Percentiles rank a stretch among this genome's conserved stretches.
phyloP scores from a whole-genome alignment of 208 protist genomes.

The Leishmania aethiopica region DNA sequence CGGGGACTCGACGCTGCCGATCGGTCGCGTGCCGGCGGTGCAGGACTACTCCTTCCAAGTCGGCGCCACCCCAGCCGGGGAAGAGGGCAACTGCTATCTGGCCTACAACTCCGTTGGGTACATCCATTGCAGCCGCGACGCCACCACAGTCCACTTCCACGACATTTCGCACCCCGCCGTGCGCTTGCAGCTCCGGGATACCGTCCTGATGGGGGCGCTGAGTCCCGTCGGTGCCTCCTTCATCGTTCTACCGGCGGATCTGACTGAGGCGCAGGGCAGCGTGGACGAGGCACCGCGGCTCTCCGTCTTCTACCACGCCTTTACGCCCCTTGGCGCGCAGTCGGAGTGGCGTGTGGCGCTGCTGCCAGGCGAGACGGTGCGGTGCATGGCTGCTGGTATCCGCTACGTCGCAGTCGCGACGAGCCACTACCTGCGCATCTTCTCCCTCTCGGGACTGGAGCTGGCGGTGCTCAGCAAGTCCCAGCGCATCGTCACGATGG shows the following conservation, averaged over 20 bases:
- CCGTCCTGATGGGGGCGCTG: slow-evolving; percentile 74
- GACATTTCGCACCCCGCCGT: slow-evolving; percentile 76
- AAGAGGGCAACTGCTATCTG: slow-evolving; percentile 79
- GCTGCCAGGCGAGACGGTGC: slow-evolving; percentile 71
- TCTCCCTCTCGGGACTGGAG: slow-evolving; percentile 84
- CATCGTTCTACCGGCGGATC: slow-evolving; percentile 42
- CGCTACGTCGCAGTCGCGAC: slow-evolving; percentile 79
- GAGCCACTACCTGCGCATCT: slow-evolving; percentile 79
- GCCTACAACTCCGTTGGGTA: slow-evolving; percentile 88
- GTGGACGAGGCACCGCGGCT: slow-evolving; percentile 56
- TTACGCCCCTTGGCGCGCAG: slow-evolving; percentile 76
- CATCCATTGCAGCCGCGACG: slow-evolving; percentile 63
- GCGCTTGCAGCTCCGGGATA: slow-evolving; percentile 57
- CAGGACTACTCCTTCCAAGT: slow-evolving; percentile 84
- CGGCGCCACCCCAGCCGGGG: slow-evolving; percentile 68
- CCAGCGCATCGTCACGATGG: slow-evolving; percentile 83
- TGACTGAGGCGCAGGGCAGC: slow-evolving; percentile 34
- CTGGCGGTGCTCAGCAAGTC: slow-evolving; percentile 79
- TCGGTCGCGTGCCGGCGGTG: background rate
- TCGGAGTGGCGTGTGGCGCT: slow-evolving; percentile 79
- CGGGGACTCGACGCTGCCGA: background rate
- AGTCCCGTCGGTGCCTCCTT: slow-evolving; percentile 81
- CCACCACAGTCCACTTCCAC: slow-evolving; percentile 83
- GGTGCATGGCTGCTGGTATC: slow-evolving; percentile 75
- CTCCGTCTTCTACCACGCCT: slow-evolving; percentile 75